A percentile compares a stretch with the other conserved stretches of the same genome.
These are phyloP conservation scores for Alternaria novae-zelandiae DNA, from an alignment of 2,329 filamentous ascomycete genomes.

Conservation along the genomic window DNA sequence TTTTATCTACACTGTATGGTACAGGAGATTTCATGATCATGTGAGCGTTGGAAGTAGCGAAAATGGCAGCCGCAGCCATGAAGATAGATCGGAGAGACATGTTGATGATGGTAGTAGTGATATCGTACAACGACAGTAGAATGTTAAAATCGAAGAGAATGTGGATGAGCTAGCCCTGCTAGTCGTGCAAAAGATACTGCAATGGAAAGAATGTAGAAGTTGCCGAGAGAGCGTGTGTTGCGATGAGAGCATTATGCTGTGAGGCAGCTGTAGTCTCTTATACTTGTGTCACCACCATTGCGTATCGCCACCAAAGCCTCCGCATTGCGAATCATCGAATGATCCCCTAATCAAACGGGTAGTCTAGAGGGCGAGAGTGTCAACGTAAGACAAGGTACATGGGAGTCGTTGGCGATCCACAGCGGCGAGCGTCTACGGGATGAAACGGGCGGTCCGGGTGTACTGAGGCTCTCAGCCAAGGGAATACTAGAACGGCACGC, in stretches of 20 bases:
- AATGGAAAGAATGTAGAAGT: slow-evolving; percentile 25
- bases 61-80: slow-evolving; percentile 56
- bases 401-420: slow-evolving; percentile 29
- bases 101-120: slow-evolving; percentile 33
- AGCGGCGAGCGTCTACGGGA: slow-evolving; percentile 35
- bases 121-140: slow-evolving; percentile 27
- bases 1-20: slow-evolving; percentile 62
- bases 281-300: slow-evolving; percentile 26
- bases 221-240: slow-evolving; percentile 25
- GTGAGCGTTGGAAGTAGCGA: slow-evolving; percentile 72
- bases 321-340: slow-evolving; percentile 7
- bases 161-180: slow-evolving; percentile 40
- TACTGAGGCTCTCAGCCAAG: slow-evolving; percentile 39
- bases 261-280: slow-evolving; percentile 26
- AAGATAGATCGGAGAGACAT: slow-evolving; percentile 60
- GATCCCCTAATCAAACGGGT: slow-evolving; percentile 41
- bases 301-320: slow-evolving; percentile 17
- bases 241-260: slow-evolving; percentile 18
- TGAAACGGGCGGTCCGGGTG: slow-evolving; percentile 40
- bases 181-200: slow-evolving; percentile 22
- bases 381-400: slow-evolving; percentile 34
- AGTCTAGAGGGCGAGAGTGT: slow-evolving; percentile 30
- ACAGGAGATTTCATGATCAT: slow-evolving; percentile 73
- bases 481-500: slow-evolving; percentile 18
- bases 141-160: no score